A percentile compares a stretch with the other conserved stretches of the same genome.
Evolutionary conservation across 805 yeast genomes (phyloP).

Genomic region (Yamadazyma ubonensis): DNA sequence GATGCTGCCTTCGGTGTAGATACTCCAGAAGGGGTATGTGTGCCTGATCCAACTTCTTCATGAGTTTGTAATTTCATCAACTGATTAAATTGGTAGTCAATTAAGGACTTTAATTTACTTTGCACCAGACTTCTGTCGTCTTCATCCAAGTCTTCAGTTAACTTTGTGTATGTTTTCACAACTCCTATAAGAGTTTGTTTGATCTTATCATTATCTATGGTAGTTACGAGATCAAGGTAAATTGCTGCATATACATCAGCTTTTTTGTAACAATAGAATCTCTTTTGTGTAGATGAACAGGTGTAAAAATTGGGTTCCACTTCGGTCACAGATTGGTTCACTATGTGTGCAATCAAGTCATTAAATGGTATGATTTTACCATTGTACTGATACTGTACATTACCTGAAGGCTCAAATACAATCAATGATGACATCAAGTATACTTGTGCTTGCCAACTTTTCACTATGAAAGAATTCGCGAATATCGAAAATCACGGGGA

Average conservation of each 20-base stretch:
- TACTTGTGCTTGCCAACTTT: background rate
- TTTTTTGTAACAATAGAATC: conserved; percentile 32
- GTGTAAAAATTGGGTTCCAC: conserved; percentile 36
- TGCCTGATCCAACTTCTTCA: background rate
- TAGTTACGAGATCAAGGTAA: conserved; percentile 39
- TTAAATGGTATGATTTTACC: conserved; percentile 38
- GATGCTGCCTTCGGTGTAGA: conserved; percentile 2
- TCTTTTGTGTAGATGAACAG: conserved; percentile 27
- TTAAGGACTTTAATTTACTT: conserved; percentile 30
- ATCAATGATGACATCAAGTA: conserved; percentile 38
- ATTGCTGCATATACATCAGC: conserved; percentile 33
- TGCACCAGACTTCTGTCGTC: conserved; percentile 15
- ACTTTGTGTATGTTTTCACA: conserved; percentile 31
- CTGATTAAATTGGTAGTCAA: conserved; percentile 39
- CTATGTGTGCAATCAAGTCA: conserved; percentile 34
- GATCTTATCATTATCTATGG: conserved; percentile 39
- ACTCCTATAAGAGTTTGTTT: conserved; percentile 30
- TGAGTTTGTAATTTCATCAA: conserved; percentile 29
- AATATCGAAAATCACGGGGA: background rate
- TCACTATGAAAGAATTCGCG: background rate
- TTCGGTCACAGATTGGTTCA: conserved; percentile 32
- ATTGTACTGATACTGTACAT: conserved; percentile 36
- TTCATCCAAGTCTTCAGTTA: conserved; percentile 22
- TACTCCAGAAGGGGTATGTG: conserved; percentile 6
- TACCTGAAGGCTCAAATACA: conserved; percentile 36